A percentile compares a stretch with the other conserved stretches of the same genome.
Evolutionary conservation across 768 basidiomycete genomes (phyloP).

Genomic region (Sporobolomyces phaffii): DNA sequence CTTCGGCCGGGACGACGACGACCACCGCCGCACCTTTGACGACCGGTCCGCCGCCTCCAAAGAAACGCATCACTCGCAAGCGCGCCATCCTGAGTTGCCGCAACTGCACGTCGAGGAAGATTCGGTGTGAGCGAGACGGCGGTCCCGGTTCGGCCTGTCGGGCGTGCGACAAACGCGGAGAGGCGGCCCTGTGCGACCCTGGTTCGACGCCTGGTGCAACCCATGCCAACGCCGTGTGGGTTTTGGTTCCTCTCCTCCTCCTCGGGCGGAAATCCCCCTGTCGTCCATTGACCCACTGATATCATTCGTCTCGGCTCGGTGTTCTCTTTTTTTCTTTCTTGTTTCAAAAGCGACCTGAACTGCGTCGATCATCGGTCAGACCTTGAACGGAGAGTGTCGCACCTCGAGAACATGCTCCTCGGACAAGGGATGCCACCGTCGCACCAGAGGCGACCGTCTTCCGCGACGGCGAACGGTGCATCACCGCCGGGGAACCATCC

Average conservation of each 20-base stretch:
- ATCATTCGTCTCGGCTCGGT: too few relatives aligned
- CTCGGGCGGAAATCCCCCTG: too few relatives aligned
- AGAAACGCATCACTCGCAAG: conserved; percentile 20
- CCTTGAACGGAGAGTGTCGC: conserved; percentile 18
- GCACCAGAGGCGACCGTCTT: not conserved
- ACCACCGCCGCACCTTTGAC: too few relatives aligned
- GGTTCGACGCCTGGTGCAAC: not conserved
- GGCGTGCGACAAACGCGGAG: conserved; percentile 29
- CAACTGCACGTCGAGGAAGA: conserved; percentile 25
- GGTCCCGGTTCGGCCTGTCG: conserved; percentile 11
- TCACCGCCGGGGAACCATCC: not conserved
- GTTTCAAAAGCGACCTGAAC: conserved; percentile 9
- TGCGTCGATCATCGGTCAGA: conserved; percentile 21
- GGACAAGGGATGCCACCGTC: not conserved
- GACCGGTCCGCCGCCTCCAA: not conserved
- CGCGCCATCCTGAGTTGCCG: conserved; percentile 12
- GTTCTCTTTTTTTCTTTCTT: too few relatives aligned
- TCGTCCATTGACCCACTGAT: too few relatives aligned
- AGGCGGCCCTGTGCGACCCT: conserved; percentile 10
- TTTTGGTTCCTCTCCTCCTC: too few relatives aligned
- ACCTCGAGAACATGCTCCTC: conserved; percentile 19
- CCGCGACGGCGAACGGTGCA: not conserved
- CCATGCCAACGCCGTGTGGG: not conserved
- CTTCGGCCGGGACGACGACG: not conserved
- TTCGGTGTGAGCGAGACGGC: conserved; percentile 22